A percentile compares a stretch with the other conserved stretches of the same genome.
Evolutionary conservation across 2,329 filamentous ascomycete genomes (phyloP).

Genomic region (Cladophialophora psammophila): DNA sequence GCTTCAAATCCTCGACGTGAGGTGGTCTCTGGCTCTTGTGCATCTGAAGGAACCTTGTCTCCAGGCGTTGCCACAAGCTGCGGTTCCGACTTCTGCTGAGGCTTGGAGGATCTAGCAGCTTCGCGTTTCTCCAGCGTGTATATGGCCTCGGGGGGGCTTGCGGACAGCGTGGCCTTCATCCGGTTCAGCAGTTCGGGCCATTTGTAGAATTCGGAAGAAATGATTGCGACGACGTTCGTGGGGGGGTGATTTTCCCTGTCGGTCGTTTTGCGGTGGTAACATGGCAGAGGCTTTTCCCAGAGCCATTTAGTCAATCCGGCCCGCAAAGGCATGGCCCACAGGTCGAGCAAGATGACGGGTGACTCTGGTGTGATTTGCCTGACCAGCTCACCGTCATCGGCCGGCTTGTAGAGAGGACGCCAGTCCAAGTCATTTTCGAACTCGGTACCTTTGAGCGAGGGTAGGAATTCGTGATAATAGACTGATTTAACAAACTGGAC

Average conservation of each 20-base stretch:
- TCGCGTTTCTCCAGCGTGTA: conserved; percentile 27
- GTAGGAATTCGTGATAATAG: conserved; percentile 61
- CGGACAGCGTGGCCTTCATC: conserved; percentile 71
- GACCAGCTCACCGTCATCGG: conserved; percentile 62
- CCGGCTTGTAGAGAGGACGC: conserved; percentile 69
- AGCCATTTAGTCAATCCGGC: conserved; percentile 69
- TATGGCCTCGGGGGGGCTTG: conserved; percentile 53
- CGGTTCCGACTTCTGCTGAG: conserved; percentile 2
- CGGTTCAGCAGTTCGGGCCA: conserved; percentile 76
- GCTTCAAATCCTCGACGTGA: conserved; percentile 10
- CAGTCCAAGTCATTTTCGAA: conserved; percentile 38
- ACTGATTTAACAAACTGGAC: conserved; percentile 81
- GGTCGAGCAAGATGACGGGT: conserved; percentile 74
- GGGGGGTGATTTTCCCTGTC: conserved; percentile 10
- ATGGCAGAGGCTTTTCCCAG: conserved; percentile 75
- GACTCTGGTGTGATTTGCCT: conserved; percentile 72
- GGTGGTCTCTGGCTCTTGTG: not conserved
- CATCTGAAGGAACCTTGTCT: conserved; percentile 15
- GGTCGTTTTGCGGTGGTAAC: conserved; percentile 62
- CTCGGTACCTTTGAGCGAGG: conserved; percentile 41
- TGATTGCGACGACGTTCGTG: conserved; percentile 70
- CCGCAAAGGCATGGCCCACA: conserved; percentile 79
- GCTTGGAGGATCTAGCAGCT: conserved; percentile 7
- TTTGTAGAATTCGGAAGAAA: conserved; percentile 79
- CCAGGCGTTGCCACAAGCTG: conserved; percentile 19